Conservation (phyloP, 1,284 basidiomycete species). For the Ustilago crameri region DNA sequence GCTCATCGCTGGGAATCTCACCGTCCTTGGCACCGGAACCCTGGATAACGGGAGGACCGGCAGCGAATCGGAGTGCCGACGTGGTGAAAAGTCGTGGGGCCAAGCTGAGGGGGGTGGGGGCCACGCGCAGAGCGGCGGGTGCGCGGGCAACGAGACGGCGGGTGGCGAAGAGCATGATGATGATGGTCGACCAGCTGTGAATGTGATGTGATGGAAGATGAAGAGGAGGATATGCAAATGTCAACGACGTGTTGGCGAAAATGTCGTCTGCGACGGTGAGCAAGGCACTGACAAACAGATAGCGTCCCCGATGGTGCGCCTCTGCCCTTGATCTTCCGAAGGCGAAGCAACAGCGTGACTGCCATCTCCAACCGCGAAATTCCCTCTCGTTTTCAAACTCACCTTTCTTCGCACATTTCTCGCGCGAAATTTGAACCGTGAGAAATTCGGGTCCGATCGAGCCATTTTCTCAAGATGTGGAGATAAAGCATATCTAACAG, state of each 20-base stretch:
- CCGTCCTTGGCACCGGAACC: conserved; percentile 81
- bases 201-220: conserved; percentile 12
- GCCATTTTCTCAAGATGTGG: not conserved
- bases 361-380: conserved; percentile 10
- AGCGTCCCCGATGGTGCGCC: not conserved
- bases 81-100: conserved; percentile 52
- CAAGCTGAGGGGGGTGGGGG: conserved; percentile 37
- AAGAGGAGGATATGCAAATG: conserved; percentile 4
- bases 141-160: conserved; percentile 48
- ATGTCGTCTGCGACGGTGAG: conserved; percentile 22
- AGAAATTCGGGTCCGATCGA: conserved; percentile 30
- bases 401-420: conserved; percentile 4
- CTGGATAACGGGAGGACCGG: conserved; percentile 75
- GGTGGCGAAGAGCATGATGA: conserved; percentile 49
- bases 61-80: conserved; percentile 53
- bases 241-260: conserved; percentile 8
- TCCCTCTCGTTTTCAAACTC: too few relatives aligned
- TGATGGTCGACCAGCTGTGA: not conserved
- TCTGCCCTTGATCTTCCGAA: conserved; percentile 42
- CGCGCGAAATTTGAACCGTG: conserved; percentile 8
- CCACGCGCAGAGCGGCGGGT: conserved; percentile 46
- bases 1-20: conserved; percentile 82
- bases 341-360: not conserved
- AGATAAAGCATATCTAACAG: too few relatives aligned
- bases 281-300: not conserved